Evolutionary conservation across 1,139 yeast genomes (phyloP).

Genomic region (Candida tunisiensis): DNA sequence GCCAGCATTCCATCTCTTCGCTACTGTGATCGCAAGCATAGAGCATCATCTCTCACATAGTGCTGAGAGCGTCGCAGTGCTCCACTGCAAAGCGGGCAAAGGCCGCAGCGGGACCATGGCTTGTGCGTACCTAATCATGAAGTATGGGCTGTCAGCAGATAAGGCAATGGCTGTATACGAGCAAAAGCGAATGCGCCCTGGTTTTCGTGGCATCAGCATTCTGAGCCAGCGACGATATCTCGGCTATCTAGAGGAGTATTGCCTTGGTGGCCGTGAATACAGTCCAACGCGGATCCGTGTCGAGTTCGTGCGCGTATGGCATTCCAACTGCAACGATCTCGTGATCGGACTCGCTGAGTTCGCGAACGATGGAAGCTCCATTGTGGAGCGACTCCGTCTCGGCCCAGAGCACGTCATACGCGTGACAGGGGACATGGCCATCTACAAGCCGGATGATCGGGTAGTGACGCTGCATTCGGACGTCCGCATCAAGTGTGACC

Average conservation of each 20-base stretch:
- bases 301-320: conserved; percentile 12
- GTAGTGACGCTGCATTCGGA: conserved; percentile 3
- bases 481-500: conserved; percentile 7
- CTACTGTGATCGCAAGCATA: conserved; percentile 29
- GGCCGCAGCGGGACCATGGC: conserved; percentile 76
- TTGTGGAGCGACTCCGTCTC: background rate
- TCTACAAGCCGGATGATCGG: background rate
- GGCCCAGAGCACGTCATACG: background rate
- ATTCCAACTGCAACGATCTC: conserved; percentile 11
- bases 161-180: conserved; percentile 40
- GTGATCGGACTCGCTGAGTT: conserved; percentile 7
- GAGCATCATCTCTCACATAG: conserved; percentile 22
- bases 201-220: conserved; percentile 61
- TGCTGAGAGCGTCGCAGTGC: conserved; percentile 35
- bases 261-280: too few relatives aligned
- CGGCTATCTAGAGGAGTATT: conserved; percentile 35
- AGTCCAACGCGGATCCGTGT: too few relatives aligned
- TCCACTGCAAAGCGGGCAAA: conserved; percentile 87
- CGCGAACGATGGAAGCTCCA: background rate
- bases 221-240: conserved; percentile 53
- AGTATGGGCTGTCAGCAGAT: conserved; percentile 19
- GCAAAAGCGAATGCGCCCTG: conserved; percentile 36
- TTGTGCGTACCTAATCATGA: conserved; percentile 52
- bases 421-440: background rate
- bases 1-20: conserved; percentile 41